phyloP scores from a whole-genome alignment of 1,284 basidiomycete genomes.

The Wallemia hederae region DNA sequence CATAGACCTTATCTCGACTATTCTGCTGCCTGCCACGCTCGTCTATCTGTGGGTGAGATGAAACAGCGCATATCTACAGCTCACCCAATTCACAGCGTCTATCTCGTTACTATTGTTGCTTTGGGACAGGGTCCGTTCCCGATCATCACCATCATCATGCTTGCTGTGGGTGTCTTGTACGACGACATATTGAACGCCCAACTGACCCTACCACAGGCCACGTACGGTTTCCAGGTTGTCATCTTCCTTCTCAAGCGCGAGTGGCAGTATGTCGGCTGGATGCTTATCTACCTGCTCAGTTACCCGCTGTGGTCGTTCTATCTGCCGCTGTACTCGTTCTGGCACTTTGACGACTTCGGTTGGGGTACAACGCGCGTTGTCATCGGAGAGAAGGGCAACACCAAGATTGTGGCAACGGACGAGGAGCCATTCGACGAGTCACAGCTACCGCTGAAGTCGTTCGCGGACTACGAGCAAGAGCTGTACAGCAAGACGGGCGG shows the following conservation, averaged over 20 bases:
- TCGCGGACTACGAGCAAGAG: constrained; percentile 88
- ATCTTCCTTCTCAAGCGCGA: constrained; percentile 62
- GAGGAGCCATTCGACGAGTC: constrained; percentile 88
- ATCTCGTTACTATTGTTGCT: constrained; percentile 48
- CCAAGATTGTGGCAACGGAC: constrained; percentile 81
- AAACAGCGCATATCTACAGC: neutral
- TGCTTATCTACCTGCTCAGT: constrained; percentile 80
- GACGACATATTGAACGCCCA: neutral
- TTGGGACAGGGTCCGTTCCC: constrained; percentile 35
- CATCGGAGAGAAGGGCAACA: constrained; percentile 59
- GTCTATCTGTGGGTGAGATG: constrained; percentile 21
- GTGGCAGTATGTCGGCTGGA: constrained; percentile 93
- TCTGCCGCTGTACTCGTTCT: constrained; percentile 88
- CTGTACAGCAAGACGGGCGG: constrained; percentile 23
- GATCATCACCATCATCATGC: constrained; percentile 55
- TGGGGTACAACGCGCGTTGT: constrained; percentile 90
- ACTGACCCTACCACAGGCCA: constrained; percentile 20
- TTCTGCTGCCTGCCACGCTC: constrained; percentile 72
- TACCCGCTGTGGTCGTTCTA: constrained; percentile 76
- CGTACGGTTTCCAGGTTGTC: constrained; percentile 74
- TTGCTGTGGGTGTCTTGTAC: constrained; percentile 20
- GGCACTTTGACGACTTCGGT: constrained; percentile 97
- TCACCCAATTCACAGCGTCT: constrained; percentile 29
- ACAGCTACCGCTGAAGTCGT: constrained; percentile 74
- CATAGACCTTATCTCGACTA: constrained; percentile 63